Evolutionary conservation across 2,329 filamentous ascomycete species (phyloP).

Genomic region (Akanthomyces muscarius): DNA sequence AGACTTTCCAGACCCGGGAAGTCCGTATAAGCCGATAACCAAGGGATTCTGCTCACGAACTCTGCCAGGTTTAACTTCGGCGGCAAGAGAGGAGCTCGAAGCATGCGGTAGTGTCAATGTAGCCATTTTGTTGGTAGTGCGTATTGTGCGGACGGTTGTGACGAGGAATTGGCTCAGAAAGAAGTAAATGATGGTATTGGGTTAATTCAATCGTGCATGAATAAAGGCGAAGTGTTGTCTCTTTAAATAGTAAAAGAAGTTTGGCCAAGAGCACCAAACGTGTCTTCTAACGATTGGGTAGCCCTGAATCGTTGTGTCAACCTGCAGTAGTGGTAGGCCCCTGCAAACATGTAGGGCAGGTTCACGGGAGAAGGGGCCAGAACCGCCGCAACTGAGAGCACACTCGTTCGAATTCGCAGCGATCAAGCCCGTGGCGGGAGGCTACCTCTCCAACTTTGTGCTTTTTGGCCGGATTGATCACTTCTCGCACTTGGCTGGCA

Average conservation of each 20-base stretch:
- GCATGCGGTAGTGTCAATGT: not conserved
- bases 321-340: conserved; percentile 1
- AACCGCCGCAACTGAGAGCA: conserved; percentile 26
- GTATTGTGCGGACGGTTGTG: not conserved
- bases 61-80: not conserved
- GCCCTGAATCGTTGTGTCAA: not conserved
- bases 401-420: conserved; percentile 28
- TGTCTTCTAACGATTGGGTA: not conserved
- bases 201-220: too few relatives aligned
- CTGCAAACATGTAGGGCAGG: not conserved
- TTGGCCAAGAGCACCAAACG: not conserved
- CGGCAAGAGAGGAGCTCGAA: not conserved
- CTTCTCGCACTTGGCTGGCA: conserved; percentile 33
- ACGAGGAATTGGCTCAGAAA: not conserved
- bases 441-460: conserved; percentile 34
- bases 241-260: not conserved
- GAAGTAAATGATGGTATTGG: not conserved
- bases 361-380: conserved; percentile 33
- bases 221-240: not conserved
- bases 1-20: conserved; percentile 53
- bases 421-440: conserved; percentile 34
- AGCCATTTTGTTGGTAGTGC: not conserved
- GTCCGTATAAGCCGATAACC: conserved; percentile 52
- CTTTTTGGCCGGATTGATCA: conserved; percentile 41
- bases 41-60: conserved; percentile 27